phyloP scores from a whole-genome alignment of 1,284 basidiomycete genomes.

The Caloboletus firmus region DNA sequence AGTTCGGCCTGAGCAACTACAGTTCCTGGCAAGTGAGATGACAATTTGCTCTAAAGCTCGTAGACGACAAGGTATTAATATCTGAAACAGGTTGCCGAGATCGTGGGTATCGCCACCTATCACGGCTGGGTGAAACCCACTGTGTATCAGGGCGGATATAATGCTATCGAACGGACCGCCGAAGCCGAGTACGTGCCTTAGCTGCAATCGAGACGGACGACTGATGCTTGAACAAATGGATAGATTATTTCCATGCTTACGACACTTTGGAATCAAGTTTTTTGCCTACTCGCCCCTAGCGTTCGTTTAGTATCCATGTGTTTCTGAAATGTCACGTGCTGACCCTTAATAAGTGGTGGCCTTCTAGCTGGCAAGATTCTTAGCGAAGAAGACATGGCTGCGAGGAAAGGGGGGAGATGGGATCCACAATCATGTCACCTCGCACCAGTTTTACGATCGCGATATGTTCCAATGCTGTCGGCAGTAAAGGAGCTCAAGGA shows the following conservation, averaged over 20 bases:
- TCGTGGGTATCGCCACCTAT: constrained; percentile 35
- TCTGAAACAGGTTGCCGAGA: constrained; percentile 35
- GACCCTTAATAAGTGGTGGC: constrained; percentile 9
- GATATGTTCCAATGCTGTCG: constrained; percentile 15
- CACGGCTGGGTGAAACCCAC: constrained; percentile 38
- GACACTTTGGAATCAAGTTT: constrained; percentile 62
- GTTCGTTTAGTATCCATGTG: constrained; percentile 2
- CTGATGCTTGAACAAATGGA: constrained; percentile 3
- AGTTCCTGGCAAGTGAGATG: constrained; percentile 41
- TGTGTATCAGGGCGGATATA: constrained; percentile 39
- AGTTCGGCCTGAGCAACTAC: constrained; percentile 47
- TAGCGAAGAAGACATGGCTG: constrained; percentile 9
- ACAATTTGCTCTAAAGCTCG: background rate
- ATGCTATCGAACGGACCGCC: constrained; percentile 43
- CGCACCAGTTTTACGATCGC: constrained; percentile 7
- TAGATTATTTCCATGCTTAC: constrained; percentile 59
- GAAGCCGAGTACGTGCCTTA: constrained; percentile 37
- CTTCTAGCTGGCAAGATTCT: constrained; percentile 15
- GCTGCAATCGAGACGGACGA: background rate
- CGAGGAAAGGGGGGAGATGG: constrained; percentile 18
- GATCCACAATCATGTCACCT: constrained; percentile 12
- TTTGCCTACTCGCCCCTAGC: constrained; percentile 55
- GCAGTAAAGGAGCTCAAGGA: constrained; percentile 15
- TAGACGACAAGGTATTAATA: background rate
- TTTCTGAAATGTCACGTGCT: background rate